phyloP scores from a whole-genome alignment of 768 basidiomycete genomes.

The Podaxis sp. region DNA sequence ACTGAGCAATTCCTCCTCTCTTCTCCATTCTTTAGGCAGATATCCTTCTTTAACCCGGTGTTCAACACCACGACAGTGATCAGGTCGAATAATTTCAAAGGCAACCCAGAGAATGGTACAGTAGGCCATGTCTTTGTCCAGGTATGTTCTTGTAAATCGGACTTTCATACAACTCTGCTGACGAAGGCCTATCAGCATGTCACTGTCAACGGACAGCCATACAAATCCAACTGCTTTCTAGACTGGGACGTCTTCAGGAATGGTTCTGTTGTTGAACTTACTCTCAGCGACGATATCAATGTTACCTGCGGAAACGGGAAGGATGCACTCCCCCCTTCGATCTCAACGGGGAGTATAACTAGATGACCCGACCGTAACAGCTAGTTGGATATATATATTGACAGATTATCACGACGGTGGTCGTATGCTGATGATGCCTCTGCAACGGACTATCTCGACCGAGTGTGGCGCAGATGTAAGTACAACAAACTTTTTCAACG shows the following conservation, averaged over 20 bases:
- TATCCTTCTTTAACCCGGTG: slow-evolving; percentile 61
- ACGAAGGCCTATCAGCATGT: slow-evolving; percentile 41
- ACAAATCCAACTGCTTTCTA: slow-evolving; percentile 64
- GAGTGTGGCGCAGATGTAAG: too few species aligned
- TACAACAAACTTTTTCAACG: too few species aligned
- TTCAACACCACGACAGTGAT: slow-evolving; percentile 60
- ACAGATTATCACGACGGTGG: neutral
- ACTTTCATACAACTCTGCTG: neutral
- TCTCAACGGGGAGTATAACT: slow-evolving; percentile 62
- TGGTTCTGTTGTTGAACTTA: slow-evolving; percentile 54
- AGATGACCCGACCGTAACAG: neutral
- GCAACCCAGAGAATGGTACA: slow-evolving; percentile 51
- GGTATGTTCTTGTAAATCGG: slow-evolving; percentile 29
- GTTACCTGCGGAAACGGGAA: slow-evolving; percentile 49
- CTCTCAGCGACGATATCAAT: slow-evolving; percentile 52
- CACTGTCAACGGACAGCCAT: slow-evolving; percentile 52
- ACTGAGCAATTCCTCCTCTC: slow-evolving; percentile 60
- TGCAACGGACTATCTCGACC: neutral
- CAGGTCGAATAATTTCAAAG: slow-evolving; percentile 45
- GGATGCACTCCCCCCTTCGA: slow-evolving; percentile 54
- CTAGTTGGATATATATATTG: slow-evolving; percentile 25
- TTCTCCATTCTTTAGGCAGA: slow-evolving; percentile 59
- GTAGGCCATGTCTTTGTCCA: slow-evolving; percentile 59
- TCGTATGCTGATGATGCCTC: neutral
- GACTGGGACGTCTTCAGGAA: slow-evolving; percentile 64